These are phyloP conservation scores for Byssochlamys sp. DNA, from an alignment of 2,329 filamentous ascomycete species.

Conservation along the genomic window DNA sequence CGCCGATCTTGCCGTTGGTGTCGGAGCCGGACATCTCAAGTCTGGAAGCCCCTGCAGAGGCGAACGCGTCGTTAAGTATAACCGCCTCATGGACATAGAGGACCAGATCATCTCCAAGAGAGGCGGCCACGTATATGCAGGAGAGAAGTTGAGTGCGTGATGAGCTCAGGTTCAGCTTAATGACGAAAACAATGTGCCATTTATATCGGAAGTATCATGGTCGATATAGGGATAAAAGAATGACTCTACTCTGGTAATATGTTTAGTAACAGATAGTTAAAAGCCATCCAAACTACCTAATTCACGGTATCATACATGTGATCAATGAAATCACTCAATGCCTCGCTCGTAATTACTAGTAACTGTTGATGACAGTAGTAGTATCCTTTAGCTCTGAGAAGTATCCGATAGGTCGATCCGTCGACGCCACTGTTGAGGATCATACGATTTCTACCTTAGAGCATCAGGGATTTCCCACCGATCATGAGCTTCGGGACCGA, in stretches of 20 bases:
- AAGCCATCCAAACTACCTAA: too few species aligned
- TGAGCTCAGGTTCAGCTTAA: too few species aligned
- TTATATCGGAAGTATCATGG: not conserved
- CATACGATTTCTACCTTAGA: not conserved
- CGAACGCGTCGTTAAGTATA: constrained; percentile 37
- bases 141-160: not conserved
- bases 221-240: not conserved
- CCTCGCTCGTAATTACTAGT: not conserved
- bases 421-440: not conserved
- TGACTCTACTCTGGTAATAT: not conserved
- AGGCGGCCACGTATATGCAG: not conserved
- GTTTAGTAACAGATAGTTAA: not conserved
- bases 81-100: constrained; percentile 38
- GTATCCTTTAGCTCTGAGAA: too few species aligned
- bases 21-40: constrained; percentile 34
- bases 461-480: not conserved
- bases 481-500: not conserved
- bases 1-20: constrained; percentile 32
- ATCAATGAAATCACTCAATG: too few species aligned
- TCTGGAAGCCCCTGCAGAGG: constrained; percentile 33
- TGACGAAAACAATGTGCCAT: not conserved
- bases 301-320: too few species aligned
- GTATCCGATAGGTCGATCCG: not conserved
- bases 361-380: too few species aligned
- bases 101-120: constrained; percentile 13